These are phyloP conservation scores for Beauveria sp. DNA, from an alignment of 2,329 filamentous ascomycete species.

Conservation along the genomic window DNA sequence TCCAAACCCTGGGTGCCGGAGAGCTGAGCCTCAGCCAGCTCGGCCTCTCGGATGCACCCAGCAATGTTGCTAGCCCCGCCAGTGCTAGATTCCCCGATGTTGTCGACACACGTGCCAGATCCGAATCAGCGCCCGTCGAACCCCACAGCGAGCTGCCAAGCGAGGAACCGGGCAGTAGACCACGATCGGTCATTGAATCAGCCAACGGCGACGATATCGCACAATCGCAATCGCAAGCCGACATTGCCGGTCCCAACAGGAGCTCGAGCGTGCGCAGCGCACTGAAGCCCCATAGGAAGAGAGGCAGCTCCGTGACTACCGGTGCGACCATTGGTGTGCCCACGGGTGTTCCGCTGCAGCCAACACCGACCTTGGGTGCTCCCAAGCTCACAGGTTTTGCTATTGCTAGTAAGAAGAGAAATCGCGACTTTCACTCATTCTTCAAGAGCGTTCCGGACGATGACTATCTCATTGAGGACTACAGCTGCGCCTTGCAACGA, in stretches of 20 bases:
- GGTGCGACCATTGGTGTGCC: slow-evolving; percentile 60
- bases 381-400: slow-evolving; percentile 90
- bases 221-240: slow-evolving; percentile 40
- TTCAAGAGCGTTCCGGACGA: slow-evolving; percentile 97
- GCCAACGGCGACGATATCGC: slow-evolving; percentile 50
- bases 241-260: slow-evolving; percentile 57
- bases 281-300: slow-evolving; percentile 57
- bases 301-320: slow-evolving; percentile 72
- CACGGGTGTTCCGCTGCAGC: slow-evolving; percentile 55
- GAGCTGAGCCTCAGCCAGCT: slow-evolving; percentile 85
- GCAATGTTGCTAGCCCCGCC: slow-evolving; percentile 47
- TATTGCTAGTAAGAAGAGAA: slow-evolving; percentile 91
- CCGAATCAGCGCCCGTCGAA: slow-evolving; percentile 53
- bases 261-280: slow-evolving; percentile 62
- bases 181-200: slow-evolving; percentile 45
- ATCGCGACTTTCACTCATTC: slow-evolving; percentile 85
- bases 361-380: slow-evolving; percentile 47
- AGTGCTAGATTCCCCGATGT: slow-evolving; percentile 46
- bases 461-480: slow-evolving; percentile 96
- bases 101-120: slow-evolving; percentile 39
- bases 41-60: slow-evolving; percentile 61
- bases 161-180: slow-evolving; percentile 32
- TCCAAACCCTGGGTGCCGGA: slow-evolving; percentile 83
- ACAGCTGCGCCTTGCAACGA: slow-evolving; percentile 90
- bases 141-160: slow-evolving; percentile 21